Percentiles rank a stretch among this genome's conserved stretches.
phyloP scores from a whole-genome alignment of 2,329 filamentous ascomycete genomes.

The Curvularia spicifera region DNA sequence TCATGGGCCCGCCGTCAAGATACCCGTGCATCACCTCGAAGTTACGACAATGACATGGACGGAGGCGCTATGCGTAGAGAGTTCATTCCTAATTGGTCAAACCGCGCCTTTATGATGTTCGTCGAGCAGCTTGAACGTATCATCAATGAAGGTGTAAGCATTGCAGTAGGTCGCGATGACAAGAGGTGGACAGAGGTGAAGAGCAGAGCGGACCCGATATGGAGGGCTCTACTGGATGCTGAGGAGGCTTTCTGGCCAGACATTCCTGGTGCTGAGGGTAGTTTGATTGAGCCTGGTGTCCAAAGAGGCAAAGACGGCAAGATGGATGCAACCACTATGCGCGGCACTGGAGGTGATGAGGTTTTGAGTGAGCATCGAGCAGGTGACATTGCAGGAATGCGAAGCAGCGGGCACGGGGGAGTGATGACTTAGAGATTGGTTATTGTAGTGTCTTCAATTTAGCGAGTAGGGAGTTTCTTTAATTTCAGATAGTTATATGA shows the following conservation, averaged over 20 bases:
- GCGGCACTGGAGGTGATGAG: constrained; percentile 7
- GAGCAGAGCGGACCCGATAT: constrained; percentile 31
- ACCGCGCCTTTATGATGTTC: constrained; percentile 65
- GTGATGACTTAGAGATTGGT: constrained; percentile 1
- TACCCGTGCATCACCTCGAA: constrained; percentile 24
- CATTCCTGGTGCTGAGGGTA: constrained; percentile 13
- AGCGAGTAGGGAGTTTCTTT: not conserved
- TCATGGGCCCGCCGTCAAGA: constrained; percentile 40
- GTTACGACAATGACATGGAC: constrained; percentile 60
- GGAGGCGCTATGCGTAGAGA: constrained; percentile 68
- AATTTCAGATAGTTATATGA: not conserved
- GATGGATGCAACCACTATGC: constrained; percentile 15
- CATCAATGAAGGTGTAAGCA: constrained; percentile 56
- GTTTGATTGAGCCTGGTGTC: constrained; percentile 15
- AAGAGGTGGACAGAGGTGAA: constrained; percentile 29
- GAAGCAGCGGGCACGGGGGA: constrained; percentile 3
- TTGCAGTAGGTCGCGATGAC: constrained; percentile 30
- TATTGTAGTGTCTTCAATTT: not conserved
- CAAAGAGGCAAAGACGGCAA: constrained; percentile 8
- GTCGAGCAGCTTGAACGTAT: constrained; percentile 62
- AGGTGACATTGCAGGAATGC: constrained; percentile 4
- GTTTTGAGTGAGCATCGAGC: constrained; percentile 5
- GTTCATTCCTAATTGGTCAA: constrained; percentile 74
- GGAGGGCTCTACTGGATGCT: constrained; percentile 39
- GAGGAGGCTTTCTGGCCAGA: constrained; percentile 46